Evolutionary conservation across 345 rosid genomes (phyloP), one percentile per base, ranked within the genome.

Genomic region (Gossypium mustelinum): DNA sequence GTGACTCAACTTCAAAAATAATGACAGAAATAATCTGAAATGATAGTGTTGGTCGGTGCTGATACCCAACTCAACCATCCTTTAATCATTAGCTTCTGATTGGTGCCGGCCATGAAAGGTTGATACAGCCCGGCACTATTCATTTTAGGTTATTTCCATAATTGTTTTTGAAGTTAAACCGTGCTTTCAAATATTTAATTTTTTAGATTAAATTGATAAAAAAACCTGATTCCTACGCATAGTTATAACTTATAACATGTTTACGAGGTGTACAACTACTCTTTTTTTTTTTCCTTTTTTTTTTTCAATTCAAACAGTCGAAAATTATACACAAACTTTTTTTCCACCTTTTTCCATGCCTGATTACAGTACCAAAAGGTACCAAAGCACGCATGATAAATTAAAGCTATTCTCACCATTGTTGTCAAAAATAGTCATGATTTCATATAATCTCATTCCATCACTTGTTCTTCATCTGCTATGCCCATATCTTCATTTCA

Each of bases 191-290:
- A 34, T 34, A 34, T 34, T 29, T 29, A 0, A 29, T 29, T 29
- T 29, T 29, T 29, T 29, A 29, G 1, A 29, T 29, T 29, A 29
- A 3, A 3, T 29, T 29, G 1, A 4, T 34, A 34, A 34, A 34
- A 34, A 29, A 34, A 4, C 0, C 6, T 0, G 62, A 9, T 29
- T 70, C 7, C 2, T 22, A 27, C 3, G 18, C 44, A 54, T n/a
- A 9, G 50, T 71, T 20, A 55, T 54, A 25, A 17, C 51, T 71
- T 20, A 55, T 54, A 25, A 17, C 51, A 5, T 70, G 29, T 70
- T 18, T 17, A 60, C 51, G 48, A 39, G 74, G 43, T 45, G 41
- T 75, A 63, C 79, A 75, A 78, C 82, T 75, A 75, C 75, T 63
- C 75, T 63, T 13, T 2, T 1, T 24, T 24, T 24, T 1, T 24